Base-by-base conservation (phyloP, 257 asterid species). In the Fraxinus quadrangulata region DNA sequence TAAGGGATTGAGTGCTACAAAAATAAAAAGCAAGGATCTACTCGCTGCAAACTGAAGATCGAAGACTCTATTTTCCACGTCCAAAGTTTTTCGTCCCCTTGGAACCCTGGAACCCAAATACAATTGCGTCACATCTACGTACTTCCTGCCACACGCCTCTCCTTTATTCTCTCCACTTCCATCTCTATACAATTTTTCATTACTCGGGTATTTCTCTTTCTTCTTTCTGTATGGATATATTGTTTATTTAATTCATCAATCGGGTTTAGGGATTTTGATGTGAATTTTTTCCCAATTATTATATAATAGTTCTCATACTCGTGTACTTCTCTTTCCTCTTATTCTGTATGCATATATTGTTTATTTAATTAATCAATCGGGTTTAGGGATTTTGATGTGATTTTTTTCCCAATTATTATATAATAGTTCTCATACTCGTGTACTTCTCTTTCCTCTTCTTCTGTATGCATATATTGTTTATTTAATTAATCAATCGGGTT, bases 31-130 rank as follows among this genome's bases (percentile, higher is more conserved):
- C 47, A 40, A 40, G 47, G 12, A 40, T 40, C 14, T 40, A 40
- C 47, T 10, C 4, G 14, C 13, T 10, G 3, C 47, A 40, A 39
- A 47, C 4, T 3, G 56, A 47, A 14, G 56, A 47, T 47, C 17
- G 54, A 45, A 2, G 17, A 45, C 54, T 2, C 5, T 47, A 3
- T 47, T 3, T 42, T 42, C 49, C 10, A 16, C 72, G 24, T 17
- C 4, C 6, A 16, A 37, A 37, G 42, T 37, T 37, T 37, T 37
- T 37, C 24, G 45, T 33, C 12, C 21, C 42, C 42, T 37, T 30
- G 78, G 78, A 84, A 75, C 87, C 87, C 85, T 81, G 77, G 77
- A 74, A 67, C 70, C 23, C 34, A 66, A 75, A 59, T 31, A 21
- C 13, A 47, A 13, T 5, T 24, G n/a, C 23, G 34, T 76, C 37